Base-by-base conservation (phyloP, 495 filamentous ascomycete species). In the Hypomontagnella submonticulosa region DNA sequence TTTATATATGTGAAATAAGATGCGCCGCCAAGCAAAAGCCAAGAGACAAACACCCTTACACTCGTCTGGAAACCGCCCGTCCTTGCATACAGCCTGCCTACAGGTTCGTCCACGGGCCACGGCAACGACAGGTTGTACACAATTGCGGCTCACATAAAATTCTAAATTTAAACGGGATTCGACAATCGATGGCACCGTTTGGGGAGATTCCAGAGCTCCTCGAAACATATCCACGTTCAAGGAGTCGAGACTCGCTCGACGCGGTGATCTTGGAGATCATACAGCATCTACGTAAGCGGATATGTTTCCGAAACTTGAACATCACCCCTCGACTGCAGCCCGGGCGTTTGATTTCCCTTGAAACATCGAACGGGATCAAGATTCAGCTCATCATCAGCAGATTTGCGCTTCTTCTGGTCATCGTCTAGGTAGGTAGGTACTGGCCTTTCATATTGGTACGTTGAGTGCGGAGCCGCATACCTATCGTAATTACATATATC, bases 81-180 rank as follows among this genome's bases (percentile, higher is more conserved):
- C 36, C 9, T 12, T 38, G 15, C 40, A 15, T 43, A 43, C 12
- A 37, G 20, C 10, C 9, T 37, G 30, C 49, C 34, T 11, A 11
- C 5, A 60, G 40, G 43, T 33, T 51, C 48, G 23, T 23, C 18
- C n/a, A n/a, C n/a, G n/a, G n/a, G n/a, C n/a, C n/a, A n/a, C n/a
- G n/a, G n/a, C n/a, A n/a, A n/a, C n/a, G 10, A 54, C 49, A 23
- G 32, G 16, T 19, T 33, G 18, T 36, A 57, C 30, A 15, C 36
- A 4, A 42, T 57, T 68, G 54, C 47, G 58, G 54, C 58, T 58
- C 53, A 27, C 23, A 33, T 61, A n/a, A 16, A 47, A 9, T 62
- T 63, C 57, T 71, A 71, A 65, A 53, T 69, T 69, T 63, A 56
- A 55, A 37, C 20, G 37, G 42, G 48, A 40, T 7, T 40, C 19